Percentiles rank a stretch among this genome's conserved stretches.
Evolutionary conservation across 352 stramenopile species (phyloP).

Genomic region (Phytophthora rubi): DNA sequence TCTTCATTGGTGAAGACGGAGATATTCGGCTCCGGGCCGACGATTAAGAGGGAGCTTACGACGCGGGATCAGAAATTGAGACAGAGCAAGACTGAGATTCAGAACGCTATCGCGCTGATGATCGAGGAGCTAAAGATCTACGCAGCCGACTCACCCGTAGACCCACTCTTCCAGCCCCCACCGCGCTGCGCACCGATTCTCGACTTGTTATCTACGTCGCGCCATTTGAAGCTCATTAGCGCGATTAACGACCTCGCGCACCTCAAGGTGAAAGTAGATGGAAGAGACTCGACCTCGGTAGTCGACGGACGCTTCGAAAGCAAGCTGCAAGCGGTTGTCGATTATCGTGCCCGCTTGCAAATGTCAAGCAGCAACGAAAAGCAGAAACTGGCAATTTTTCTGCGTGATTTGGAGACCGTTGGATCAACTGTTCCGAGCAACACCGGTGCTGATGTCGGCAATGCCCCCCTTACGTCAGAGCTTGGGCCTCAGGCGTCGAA

Average conservation of each 20-base stretch:
- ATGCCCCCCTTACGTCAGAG: slow-evolving; percentile 7
- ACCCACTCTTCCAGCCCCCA: slow-evolving; percentile 59
- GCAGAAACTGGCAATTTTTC: slow-evolving; percentile 56
- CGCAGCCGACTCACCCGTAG: slow-evolving; percentile 46
- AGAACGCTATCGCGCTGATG: slow-evolving; percentile 65
- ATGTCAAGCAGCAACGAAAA: slow-evolving; percentile 79
- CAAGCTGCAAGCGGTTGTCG: slow-evolving; percentile 72
- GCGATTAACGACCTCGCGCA: slow-evolving; percentile 80
- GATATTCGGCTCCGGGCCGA: slow-evolving; percentile 63
- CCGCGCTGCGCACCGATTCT: slow-evolving; percentile 61
- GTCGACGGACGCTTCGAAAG: slow-evolving; percentile 54
- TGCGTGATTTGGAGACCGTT: slow-evolving; percentile 43
- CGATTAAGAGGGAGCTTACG: slow-evolving; percentile 80
- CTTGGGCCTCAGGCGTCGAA: slow-evolving; percentile 1
- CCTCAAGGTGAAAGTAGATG: slow-evolving; percentile 48
- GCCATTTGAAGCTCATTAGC: slow-evolving; percentile 74
- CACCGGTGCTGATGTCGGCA: not conserved
- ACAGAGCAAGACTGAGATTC: slow-evolving; percentile 58
- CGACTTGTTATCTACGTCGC: slow-evolving; percentile 75
- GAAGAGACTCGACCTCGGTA: slow-evolving; percentile 23
- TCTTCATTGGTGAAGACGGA: slow-evolving; percentile 50
- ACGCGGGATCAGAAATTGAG: slow-evolving; percentile 75
- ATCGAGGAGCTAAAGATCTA: slow-evolving; percentile 79
- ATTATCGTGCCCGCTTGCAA: slow-evolving; percentile 73
- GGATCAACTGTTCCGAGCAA: slow-evolving; percentile 1